These are phyloP conservation scores for Phytophthora cryptogea DNA, from an alignment of 352 stramenopile species.

Conservation along the genomic window DNA sequence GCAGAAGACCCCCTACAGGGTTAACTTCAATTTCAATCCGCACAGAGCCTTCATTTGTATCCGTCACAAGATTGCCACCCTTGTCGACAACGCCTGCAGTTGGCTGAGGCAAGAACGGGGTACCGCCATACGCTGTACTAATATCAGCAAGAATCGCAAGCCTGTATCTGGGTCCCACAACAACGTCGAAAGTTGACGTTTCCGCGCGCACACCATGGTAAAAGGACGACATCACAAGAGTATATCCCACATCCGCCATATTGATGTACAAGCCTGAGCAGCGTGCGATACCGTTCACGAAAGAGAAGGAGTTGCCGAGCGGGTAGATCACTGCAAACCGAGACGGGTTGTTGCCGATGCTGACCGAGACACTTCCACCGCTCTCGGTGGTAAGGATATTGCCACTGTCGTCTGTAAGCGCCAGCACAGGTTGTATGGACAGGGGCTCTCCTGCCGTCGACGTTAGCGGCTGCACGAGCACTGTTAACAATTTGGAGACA, in stretches of 20 bases:
- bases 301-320: slow-evolving; percentile 51
- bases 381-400: slow-evolving; percentile 75
- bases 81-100: slow-evolving; percentile 77
- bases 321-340: slow-evolving; percentile 59
- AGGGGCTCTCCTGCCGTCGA: slow-evolving; percentile 68
- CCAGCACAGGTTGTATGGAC: slow-evolving; percentile 63
- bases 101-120: slow-evolving; percentile 76
- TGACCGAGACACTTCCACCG: slow-evolving; percentile 54
- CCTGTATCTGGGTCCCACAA: slow-evolving; percentile 59
- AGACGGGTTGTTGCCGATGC: slow-evolving; percentile 57
- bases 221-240: slow-evolving; percentile 66
- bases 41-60: slow-evolving; percentile 51
- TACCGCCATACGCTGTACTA: slow-evolving; percentile 80
- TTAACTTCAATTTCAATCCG: slow-evolving; percentile 76
- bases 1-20: slow-evolving; percentile 50
- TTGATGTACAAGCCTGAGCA: slow-evolving; percentile 80
- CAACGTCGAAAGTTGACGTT: slow-evolving; percentile 71
- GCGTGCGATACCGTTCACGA: slow-evolving; percentile 77
- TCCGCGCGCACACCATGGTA: slow-evolving; percentile 74
- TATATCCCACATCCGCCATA: slow-evolving; percentile 62
- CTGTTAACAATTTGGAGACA: slow-evolving; percentile 45
- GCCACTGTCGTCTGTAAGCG: slow-evolving; percentile 74
- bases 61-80: slow-evolving; percentile 68
- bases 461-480: slow-evolving; percentile 71
- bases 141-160: slow-evolving; percentile 74